Conservation (phyloP, 352 stramenopile genomes). For the Globisporangium nagaii region DNA sequence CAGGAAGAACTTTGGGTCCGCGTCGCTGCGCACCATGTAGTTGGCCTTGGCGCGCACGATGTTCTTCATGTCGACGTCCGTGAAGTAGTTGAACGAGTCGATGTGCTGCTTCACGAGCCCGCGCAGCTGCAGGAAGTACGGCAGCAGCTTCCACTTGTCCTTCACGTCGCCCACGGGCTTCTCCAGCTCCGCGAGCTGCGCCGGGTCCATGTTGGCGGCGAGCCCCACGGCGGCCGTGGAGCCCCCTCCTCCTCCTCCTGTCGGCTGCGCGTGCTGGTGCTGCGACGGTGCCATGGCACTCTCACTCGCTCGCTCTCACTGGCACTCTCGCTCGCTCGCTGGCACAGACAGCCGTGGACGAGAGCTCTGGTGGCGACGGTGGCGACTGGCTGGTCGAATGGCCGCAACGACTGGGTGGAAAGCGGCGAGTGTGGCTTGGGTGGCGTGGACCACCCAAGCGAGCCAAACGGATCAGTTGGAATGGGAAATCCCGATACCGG, state of each 20-base stretch:
- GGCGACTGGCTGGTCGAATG: neutral
- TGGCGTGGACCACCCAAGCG: neutral
- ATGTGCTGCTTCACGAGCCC: constrained; percentile 98
- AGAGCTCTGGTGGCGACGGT: too few relatives aligned
- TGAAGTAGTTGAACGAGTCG: constrained; percentile 99
- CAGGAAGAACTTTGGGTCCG: constrained; percentile 98
- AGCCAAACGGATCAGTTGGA: neutral
- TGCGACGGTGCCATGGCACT: constrained; percentile 5
- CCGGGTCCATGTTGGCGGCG: constrained; percentile 6
- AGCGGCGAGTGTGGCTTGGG: neutral
- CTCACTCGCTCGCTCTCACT: neutral
- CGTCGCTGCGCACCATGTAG: constrained; percentile 86
- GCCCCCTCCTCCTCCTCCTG: neutral
- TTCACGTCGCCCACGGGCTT: constrained; percentile 74
- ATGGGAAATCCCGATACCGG: too few relatives aligned
- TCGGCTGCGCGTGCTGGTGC: neutral
- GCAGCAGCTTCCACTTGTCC: constrained; percentile 98
- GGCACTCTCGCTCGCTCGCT: neutral
- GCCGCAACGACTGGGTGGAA: constrained; percentile 2
- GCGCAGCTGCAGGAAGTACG: constrained; percentile 95
- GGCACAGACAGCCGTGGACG: neutral
- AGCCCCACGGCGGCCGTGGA: constrained; percentile 5
- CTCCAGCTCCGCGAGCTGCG: constrained; percentile 53
- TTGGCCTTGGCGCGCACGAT: constrained; percentile 95
- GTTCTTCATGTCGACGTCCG: constrained; percentile 97